Evolutionary conservation across 176 grass and related monocot species (phyloP).

Genomic region (Oryza australiensis): DNA sequence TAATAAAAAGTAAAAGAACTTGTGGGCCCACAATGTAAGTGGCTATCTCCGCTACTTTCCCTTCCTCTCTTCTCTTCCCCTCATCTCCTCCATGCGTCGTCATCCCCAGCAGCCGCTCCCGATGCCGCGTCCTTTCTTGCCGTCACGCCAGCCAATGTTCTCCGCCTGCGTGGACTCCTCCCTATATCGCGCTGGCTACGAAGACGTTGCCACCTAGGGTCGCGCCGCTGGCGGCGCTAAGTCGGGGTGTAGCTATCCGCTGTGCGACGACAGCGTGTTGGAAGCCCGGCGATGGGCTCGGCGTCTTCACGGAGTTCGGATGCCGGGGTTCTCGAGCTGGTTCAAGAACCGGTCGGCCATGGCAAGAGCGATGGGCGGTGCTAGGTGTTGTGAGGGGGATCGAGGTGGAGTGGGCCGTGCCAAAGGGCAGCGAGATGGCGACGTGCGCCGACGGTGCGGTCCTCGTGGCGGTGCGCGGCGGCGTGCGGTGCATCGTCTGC

Average conservation of each 20-base stretch:
- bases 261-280: constrained; percentile 84
- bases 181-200: constrained; percentile 58
- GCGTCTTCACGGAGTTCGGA: constrained; percentile 64
- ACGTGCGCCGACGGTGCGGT: constrained; percentile 52
- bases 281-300: constrained; percentile 63
- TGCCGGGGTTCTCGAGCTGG: constrained; percentile 98
- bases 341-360: constrained; percentile 49
- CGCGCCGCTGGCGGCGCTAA: neutral
- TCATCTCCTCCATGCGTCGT: too few species aligned
- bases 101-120: constrained; percentile 21
- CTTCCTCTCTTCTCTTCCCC: too few species aligned
- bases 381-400: constrained; percentile 43
- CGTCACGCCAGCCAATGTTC: constrained; percentile 66
- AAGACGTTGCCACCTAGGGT: constrained; percentile 13
- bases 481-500: constrained; percentile 64
- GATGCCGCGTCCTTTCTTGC: constrained; percentile 57
- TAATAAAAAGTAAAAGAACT: too few species aligned
- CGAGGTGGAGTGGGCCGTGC: constrained; percentile 67
- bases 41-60: too few species aligned
- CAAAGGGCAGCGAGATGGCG: constrained; percentile 40
- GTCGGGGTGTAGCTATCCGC: constrained; percentile 81
- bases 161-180: constrained; percentile 94
- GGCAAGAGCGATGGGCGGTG: neutral
- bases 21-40: too few species aligned
- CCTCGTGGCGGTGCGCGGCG: constrained; percentile 46